Conservation (phyloP, 2,329 filamentous ascomycete species). For the Helicocarpus griseus region DNA sequence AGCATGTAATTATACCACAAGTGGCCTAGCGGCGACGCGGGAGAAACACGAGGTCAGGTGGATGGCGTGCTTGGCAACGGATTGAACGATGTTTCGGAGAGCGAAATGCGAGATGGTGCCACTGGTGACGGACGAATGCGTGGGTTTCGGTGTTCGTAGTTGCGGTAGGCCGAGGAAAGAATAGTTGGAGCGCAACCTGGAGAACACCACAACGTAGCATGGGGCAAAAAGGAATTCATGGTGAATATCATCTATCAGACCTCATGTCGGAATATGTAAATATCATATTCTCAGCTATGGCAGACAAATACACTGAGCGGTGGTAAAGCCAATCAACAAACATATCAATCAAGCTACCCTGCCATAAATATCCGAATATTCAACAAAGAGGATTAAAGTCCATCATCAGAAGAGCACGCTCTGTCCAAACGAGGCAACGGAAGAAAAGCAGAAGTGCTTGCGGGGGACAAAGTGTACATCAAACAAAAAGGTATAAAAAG, state of each 20-base stretch:
- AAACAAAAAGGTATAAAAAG: background rate
- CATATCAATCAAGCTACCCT: background rate
- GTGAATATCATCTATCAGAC: too few relatives aligned
- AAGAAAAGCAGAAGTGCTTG: background rate
- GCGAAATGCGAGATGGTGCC: too few relatives aligned
- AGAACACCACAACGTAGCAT: too few relatives aligned
- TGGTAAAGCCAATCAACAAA: background rate
- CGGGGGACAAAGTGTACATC: background rate
- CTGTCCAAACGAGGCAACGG: background rate
- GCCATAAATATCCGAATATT: background rate
- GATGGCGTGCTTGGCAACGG: background rate
- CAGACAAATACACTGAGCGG: background rate
- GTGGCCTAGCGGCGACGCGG: conserved; percentile 6
- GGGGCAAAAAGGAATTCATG: too few relatives aligned
- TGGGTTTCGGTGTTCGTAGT: too few relatives aligned
- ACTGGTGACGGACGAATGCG: too few relatives aligned
- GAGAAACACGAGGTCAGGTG: conserved; percentile 7
- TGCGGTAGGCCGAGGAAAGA: too few relatives aligned
- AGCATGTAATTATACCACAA: conserved; percentile 3
- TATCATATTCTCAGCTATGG: too few relatives aligned
- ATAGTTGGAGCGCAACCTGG: too few relatives aligned
- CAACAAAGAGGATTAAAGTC: background rate
- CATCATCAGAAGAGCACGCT: background rate
- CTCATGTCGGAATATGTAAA: too few relatives aligned
- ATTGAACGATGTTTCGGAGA: too few relatives aligned